Evolutionary conservation across 192 early-diverging fungal genomes (phyloP), one percentile per base, ranked within the genome.

Genomic region (Rhizophagus sp.): DNA sequence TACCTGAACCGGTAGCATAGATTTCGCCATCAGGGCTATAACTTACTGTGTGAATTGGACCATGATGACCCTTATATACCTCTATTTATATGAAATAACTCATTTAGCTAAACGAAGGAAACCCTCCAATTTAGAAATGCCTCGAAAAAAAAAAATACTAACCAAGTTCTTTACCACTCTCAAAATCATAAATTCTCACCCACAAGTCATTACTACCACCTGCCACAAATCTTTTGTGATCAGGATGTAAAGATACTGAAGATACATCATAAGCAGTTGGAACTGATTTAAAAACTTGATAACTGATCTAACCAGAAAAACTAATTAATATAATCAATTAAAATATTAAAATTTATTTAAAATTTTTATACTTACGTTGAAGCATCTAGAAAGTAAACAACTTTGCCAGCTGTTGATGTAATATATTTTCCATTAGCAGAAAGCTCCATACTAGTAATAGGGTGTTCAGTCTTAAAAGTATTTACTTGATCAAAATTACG

Each of bases 21-120:
- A 97, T 81, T 68, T 95, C 92, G 44, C 96, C 96, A 82, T 97
- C 96, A 27, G 96, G 96, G 34, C 95, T 97, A 81, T 96, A 96
- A 76, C 93, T 94, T 33, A 93, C 94, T 79, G 93, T 93, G 71
- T 96, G 95, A 49, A 97, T 92, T 0, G 95, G 92, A 7, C 96
- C 96, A 78, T 96, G 95, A 81, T 97, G 96, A 41, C 96, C 96
- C 84, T 96, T 96, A 81, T 96, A 94, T 17, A 94, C 88, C 81
- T 96, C 93, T 52, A 33, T 24, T 63, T 33, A 67, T 67, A 5
- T 57, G 6, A 57, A 36, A 22, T 22, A 4, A 57, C 19, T 6
- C 17, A 22, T 17, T 22, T 57, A 57, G 17, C 6, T 57, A 19
- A 19, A 57, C 17, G 17, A 57, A 19, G 0, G 0, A 7, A 57